phyloP scores from a whole-genome alignment of 2,329 filamentous ascomycete species.

The Phyllosticta paracitricarpa region DNA sequence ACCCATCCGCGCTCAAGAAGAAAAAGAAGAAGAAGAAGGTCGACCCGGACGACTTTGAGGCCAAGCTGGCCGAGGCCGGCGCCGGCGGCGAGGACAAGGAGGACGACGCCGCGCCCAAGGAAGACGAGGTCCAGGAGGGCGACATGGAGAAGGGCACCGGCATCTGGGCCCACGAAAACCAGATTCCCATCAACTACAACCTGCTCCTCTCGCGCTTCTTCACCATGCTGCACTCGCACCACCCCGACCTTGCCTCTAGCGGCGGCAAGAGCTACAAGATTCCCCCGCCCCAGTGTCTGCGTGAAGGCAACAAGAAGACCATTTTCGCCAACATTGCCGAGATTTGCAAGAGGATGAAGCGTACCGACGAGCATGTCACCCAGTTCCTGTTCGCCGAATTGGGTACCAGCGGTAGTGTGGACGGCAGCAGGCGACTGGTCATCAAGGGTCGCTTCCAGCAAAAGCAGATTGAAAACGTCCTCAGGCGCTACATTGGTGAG shows the following conservation, averaged over 20 bases:
- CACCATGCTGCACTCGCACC: conserved; percentile 85
- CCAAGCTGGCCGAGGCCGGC: conserved; percentile 53
- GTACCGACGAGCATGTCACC: conserved; percentile 93
- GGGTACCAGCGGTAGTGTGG: conserved; percentile 92
- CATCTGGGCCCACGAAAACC: conserved; percentile 78
- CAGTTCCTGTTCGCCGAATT: conserved; percentile 96
- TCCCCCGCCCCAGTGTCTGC: conserved; percentile 92
- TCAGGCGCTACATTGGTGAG: conserved; percentile 88
- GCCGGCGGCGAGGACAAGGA: conserved; percentile 46
- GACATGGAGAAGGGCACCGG: conserved; percentile 83
- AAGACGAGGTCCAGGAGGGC: conserved; percentile 48
- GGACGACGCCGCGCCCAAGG: conserved; percentile 37
- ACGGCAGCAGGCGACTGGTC: conserved; percentile 83
- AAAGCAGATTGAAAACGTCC: conserved; percentile 96
- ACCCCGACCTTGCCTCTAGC: conserved; percentile 86
- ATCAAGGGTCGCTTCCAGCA: conserved; percentile 99
- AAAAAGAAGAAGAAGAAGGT: conserved; percentile 72
- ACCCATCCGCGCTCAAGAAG: conserved; percentile 64
- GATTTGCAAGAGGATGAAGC: conserved; percentile 99
- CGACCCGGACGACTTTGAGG: conserved; percentile 55
- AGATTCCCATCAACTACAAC: conserved; percentile 69
- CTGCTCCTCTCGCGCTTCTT: conserved; percentile 88
- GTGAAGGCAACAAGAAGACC: conserved; percentile 99
- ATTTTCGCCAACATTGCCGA: conserved; percentile 99
- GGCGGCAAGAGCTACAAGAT: conserved; percentile 98